Conservation (phyloP, 257 asterid genomes). For the Gentiana straminea region DNA sequence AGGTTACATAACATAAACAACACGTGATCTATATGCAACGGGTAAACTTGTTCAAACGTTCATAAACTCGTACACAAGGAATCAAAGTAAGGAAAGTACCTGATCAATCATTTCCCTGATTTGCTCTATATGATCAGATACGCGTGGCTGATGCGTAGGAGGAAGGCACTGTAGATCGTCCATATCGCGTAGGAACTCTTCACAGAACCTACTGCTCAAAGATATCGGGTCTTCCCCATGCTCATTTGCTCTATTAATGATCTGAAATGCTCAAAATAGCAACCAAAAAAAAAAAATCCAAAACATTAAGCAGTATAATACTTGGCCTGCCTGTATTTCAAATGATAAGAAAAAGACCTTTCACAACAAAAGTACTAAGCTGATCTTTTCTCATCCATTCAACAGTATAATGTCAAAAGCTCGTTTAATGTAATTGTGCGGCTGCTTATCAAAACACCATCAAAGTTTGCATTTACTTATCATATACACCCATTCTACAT, state of each 20-base stretch:
- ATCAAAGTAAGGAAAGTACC: constrained; percentile 27
- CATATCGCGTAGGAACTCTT: constrained; percentile 76
- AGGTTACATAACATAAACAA: too few relatives aligned
- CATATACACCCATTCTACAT: too few relatives aligned
- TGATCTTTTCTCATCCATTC: background rate
- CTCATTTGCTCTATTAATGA: constrained; percentile 67
- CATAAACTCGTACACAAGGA: background rate
- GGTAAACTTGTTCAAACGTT: background rate
- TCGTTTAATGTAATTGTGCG: too few relatives aligned
- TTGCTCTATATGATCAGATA: constrained; percentile 65
- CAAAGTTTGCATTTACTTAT: too few relatives aligned
- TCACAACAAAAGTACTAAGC: background rate
- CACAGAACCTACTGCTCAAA: constrained; percentile 66
- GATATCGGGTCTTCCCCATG: constrained; percentile 45
- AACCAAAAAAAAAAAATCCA: background rate
- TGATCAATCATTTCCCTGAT: constrained; percentile 67
- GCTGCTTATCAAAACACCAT: too few relatives aligned
- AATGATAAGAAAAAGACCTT: background rate
- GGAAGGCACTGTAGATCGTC: constrained; percentile 72
- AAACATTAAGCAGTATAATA: background rate
- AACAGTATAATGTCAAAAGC: background rate
- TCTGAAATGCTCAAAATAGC: constrained; percentile 22
- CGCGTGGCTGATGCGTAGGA: constrained; percentile 78
- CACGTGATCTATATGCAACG: background rate
- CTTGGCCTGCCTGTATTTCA: background rate